Evolutionary conservation across 805 yeast species (phyloP).

Genomic region (Candida odintsovae): DNA sequence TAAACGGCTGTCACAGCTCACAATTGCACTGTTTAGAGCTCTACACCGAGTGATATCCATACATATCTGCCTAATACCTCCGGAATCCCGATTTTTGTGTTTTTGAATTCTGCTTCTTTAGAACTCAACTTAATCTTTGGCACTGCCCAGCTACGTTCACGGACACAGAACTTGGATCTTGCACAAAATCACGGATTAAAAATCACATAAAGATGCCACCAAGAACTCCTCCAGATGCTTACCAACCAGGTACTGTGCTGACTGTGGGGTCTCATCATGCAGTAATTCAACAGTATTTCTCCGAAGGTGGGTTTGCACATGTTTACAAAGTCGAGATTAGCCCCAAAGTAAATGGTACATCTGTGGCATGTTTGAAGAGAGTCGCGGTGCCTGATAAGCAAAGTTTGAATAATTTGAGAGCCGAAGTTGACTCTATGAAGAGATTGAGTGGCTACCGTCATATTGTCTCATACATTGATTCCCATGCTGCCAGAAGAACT

Average conservation of each 20-base stretch:
- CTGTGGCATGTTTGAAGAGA: slow-evolving; percentile 79
- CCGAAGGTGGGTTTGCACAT: slow-evolving; percentile 95
- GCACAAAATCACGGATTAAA: neutral
- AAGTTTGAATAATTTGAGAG: slow-evolving; percentile 74
- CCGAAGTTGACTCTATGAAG: slow-evolving; percentile 97
- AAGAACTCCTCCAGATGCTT: slow-evolving; percentile 47
- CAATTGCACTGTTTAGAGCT: neutral
- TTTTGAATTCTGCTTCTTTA: neutral
- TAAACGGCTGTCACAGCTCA: neutral
- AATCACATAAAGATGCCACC: neutral
- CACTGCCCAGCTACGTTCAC: neutral
- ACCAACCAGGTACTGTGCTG: slow-evolving; percentile 68
- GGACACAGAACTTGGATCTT: neutral
- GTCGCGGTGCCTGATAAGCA: slow-evolving; percentile 93
- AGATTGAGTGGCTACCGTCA: slow-evolving; percentile 70
- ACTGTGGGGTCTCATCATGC: slow-evolving; percentile 82
- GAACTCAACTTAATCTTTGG: neutral
- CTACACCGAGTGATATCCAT: neutral
- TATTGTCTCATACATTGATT: slow-evolving; percentile 88
- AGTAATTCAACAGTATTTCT: slow-evolving; percentile 62
- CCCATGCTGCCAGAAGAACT: slow-evolving; percentile 79
- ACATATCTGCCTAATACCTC: neutral
- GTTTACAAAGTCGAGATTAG: slow-evolving; percentile 75
- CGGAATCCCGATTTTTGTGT: too few relatives aligned
- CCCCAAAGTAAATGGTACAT: slow-evolving; percentile 49